These are phyloP conservation scores for Cordyceps pruinosa DNA, from an alignment of 2,329 filamentous ascomycete genomes.

Conservation along the genomic window DNA sequence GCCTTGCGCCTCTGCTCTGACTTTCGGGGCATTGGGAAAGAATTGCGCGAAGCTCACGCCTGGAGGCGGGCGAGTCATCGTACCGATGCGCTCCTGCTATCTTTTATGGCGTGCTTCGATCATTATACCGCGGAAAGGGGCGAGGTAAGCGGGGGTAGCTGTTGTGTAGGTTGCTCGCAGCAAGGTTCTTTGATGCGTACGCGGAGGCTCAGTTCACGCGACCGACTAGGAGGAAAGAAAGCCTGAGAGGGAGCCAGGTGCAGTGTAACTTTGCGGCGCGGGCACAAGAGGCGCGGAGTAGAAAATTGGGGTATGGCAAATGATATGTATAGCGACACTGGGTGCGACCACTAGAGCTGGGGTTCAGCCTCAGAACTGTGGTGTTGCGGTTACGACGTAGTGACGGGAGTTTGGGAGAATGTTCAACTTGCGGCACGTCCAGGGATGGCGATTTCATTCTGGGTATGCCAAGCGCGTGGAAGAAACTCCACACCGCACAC, in stretches of 20 bases:
- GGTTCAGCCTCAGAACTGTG: not conserved
- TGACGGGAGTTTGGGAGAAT: constrained; percentile 1
- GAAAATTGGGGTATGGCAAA: not conserved
- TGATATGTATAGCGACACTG: not conserved
- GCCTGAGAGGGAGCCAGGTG: not conserved
- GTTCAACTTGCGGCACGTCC: constrained; percentile 7
- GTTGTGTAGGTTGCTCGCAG: constrained; percentile 7
- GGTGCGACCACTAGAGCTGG: not conserved
- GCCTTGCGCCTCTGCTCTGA: constrained; percentile 41
- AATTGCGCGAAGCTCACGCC: constrained; percentile 78
- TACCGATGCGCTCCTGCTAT: constrained; percentile 46
- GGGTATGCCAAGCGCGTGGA: constrained; percentile 7
- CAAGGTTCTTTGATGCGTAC: not conserved
- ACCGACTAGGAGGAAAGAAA: constrained; percentile 8
- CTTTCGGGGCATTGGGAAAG: constrained; percentile 70
- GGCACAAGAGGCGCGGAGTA: constrained; percentile 2
- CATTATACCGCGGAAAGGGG: constrained; percentile 45
- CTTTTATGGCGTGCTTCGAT: constrained; percentile 45
- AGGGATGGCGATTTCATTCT: constrained; percentile 12
- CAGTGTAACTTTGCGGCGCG: constrained; percentile 1
- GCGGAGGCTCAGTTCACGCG: constrained; percentile 10
- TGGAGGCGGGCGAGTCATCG: constrained; percentile 71
- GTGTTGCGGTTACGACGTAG: not conserved
- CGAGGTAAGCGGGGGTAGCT: constrained; percentile 15
- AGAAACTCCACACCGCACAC: constrained; percentile 11